Evolutionary conservation across 208 protist genomes (phyloP).

Genomic region (Zelonia costaricensis): DNA sequence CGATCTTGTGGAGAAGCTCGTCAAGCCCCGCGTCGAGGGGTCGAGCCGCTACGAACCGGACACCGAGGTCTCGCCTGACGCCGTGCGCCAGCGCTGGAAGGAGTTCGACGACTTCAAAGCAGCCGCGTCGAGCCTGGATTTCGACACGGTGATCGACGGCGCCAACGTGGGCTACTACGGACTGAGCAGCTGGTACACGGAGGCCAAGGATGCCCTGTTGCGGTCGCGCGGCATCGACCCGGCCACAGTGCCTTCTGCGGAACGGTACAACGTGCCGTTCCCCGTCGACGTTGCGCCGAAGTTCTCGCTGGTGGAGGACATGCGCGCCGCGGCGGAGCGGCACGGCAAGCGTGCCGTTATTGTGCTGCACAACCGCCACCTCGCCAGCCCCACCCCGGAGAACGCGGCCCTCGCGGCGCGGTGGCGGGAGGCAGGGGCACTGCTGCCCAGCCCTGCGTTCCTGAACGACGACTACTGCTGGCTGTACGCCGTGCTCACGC

Average conservation of each 20-base stretch:
- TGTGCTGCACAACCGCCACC: conserved; percentile 78
- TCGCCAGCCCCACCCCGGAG: conserved; percentile 7
- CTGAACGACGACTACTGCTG: conserved; percentile 91
- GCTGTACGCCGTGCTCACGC: conserved; percentile 65
- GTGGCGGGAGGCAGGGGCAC: conserved; percentile 39
- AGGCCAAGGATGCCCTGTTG: conserved; percentile 67
- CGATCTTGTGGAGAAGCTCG: conserved; percentile 78
- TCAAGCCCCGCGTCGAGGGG: conserved; percentile 46
- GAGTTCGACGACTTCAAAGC: conserved; percentile 66
- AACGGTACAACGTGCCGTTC: conserved; percentile 61
- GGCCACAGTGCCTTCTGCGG: conserved; percentile 29
- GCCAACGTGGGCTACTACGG: conserved; percentile 87
- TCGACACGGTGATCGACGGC: conserved; percentile 82
- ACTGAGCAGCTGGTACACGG: conserved; percentile 70
- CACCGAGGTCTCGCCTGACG: conserved; percentile 36
- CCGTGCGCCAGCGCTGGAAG: conserved; percentile 37
- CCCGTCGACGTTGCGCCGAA: conserved; percentile 85
- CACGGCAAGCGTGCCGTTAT: conserved; percentile 58
- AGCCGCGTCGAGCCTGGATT: conserved; percentile 34
- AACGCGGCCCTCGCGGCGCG: conserved; percentile 43
- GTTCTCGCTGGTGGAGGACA: conserved; percentile 80
- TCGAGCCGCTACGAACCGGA: conserved; percentile 65
- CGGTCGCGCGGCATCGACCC: conserved; percentile 43
- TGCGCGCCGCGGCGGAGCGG: conserved; percentile 36
- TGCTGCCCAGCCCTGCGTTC: conserved; percentile 74